Base-by-base conservation (phyloP, 441 rosid species). In the Bocquillonia castaneifolia region DNA sequence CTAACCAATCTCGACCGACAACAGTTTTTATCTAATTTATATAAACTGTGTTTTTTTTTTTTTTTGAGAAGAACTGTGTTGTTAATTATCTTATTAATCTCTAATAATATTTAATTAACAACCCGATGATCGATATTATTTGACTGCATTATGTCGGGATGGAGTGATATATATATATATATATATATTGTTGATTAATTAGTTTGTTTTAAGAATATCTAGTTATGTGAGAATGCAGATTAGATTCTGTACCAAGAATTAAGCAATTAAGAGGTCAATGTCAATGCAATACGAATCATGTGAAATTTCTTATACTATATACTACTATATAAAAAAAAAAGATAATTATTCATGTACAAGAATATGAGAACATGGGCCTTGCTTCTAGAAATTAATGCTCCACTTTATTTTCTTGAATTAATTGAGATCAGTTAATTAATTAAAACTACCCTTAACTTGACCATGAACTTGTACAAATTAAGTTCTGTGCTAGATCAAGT, bases 291-390 rank as follows among this genome's bases (percentile, higher is more conserved):
- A 10, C 52, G 25, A 65, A 73, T 77, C 76, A 78, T 62, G 74
- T 67, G 67, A 65, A n/a, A 3, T 56, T 54, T 37, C 17, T 32
- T 48, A n/a, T 15, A 3, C 4, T 18, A 12, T 18, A 32, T 57
- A 15, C 6, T 36, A 36, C 10, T 36, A 3, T 4, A 26, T 5
- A 7, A 20, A 9, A 12, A 36, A 39, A 23, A 6, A 3, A 12
- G n/a, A 59, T 9, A 22, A 54, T 48, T 9, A 58, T 59, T 67
- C 44, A 40, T 51, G 31, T 8, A 37, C 28, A 61, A 51, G 72
- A 53, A 74, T 64, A 74, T 31, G 66, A 54, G 82, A 76, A 74
- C 80, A 76, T 72, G 82, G 73, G 66, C 36, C 59, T 66, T 72
- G 18, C 37, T 55, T 50, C 70, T 69, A 8, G 59, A 62, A 57